phyloP scores from a whole-genome alignment of 2,329 filamentous ascomycete species.

The Diaporthe longicolla region DNA sequence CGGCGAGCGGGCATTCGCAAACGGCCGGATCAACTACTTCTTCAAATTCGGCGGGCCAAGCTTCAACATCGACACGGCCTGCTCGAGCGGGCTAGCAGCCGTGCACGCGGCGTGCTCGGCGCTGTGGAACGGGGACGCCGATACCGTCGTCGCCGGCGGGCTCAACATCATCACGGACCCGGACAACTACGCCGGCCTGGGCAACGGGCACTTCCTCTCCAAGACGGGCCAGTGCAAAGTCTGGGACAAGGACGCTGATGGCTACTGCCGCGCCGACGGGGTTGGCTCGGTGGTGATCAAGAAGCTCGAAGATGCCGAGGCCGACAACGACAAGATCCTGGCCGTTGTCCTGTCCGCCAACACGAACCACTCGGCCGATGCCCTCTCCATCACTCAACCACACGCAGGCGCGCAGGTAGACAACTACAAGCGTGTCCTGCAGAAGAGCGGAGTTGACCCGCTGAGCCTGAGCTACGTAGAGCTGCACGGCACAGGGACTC shows the following conservation, averaged over 20 bases:
- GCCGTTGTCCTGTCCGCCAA: constrained; percentile 73
- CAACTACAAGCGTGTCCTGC: constrained; percentile 67
- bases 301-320: constrained; percentile 59
- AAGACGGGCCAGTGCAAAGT: constrained; percentile 58
- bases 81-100: constrained; percentile 53
- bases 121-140: constrained; percentile 74
- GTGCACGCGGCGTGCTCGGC: constrained; percentile 70
- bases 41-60: constrained; percentile 53
- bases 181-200: constrained; percentile 75
- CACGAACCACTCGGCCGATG: constrained; percentile 80
- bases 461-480: too few species aligned
- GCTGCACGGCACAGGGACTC: too few species aligned
- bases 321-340: constrained; percentile 76
- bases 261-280: constrained; percentile 69
- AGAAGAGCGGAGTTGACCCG: constrained; percentile 50
- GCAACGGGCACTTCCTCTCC: constrained; percentile 76
- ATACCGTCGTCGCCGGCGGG: constrained; percentile 76
- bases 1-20: constrained; percentile 49
- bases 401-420: constrained; percentile 74
- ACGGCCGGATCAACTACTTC: constrained; percentile 54
- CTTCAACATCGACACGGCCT: constrained; percentile 56
- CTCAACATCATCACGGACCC: constrained; percentile 76
- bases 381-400: constrained; percentile 80
- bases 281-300: constrained; percentile 65
- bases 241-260: constrained; percentile 75